Base-by-base conservation (phyloP, 2,329 filamentous ascomycete species). In the Fusarium austroafricanum region DNA sequence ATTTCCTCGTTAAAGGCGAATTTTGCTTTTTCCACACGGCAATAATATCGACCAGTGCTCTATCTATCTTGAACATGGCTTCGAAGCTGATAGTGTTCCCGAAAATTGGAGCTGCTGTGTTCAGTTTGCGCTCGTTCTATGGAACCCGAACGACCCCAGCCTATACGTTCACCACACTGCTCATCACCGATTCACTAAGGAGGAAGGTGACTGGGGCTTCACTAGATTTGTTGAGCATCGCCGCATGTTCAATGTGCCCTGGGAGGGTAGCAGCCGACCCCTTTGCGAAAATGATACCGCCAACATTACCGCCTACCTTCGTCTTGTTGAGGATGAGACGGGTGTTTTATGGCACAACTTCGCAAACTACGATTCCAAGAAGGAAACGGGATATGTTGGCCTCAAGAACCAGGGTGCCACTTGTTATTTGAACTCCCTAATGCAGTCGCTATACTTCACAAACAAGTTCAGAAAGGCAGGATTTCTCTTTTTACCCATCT, bases 131-230 rank as follows among this genome's bases (percentile, higher is more conserved):
- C 84, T 99, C 47, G 95, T 98, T 6, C 84, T 99, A 55, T 97
- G 93, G 90, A 99, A 98, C 79, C 90, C 91, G 44, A 93, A 95
- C 75, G 93, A 97, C 73, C 95, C 96, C n/a, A 89, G 89, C 66
- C 87, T 97, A 72, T 93, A 91, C 78, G 85, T 86, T 50, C 92
- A 97, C 73, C 90, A 93, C 82, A 87, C 84, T 42, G 96, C 96
- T n/a, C 93, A 94, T 72, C 96, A 99, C 77, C 91, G 96, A 61
- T 99, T 98, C 79, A 98, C 94, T 6, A 92, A 92, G 67, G 96
- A 98, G 42, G 96, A 99, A 79, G 94, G 93, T 23, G 96, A 99
- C 75, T 99, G 96, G 96, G 96, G 96, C 2, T 99, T 99, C 78
- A 99, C 96, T n/a, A 86, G 95, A 56, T 99, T 98, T 76, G 89